Conservation (phyloP, 495 filamentous ascomycete species). For the Diplogelasinospora grovesii region DNA sequence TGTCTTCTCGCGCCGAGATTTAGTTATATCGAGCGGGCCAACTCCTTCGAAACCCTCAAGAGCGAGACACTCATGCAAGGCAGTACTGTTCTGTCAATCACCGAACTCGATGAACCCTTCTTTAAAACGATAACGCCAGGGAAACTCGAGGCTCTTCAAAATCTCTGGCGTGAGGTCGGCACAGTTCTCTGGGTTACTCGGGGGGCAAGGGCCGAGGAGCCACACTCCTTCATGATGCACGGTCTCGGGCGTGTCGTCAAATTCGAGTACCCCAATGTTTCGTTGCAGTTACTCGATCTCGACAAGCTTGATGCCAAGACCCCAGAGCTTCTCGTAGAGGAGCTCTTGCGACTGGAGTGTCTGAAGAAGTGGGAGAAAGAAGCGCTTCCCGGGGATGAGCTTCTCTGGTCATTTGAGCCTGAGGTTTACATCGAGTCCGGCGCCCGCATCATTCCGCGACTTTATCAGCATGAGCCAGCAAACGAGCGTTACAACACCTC, state of each 20-base stretch:
- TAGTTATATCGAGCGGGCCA: no score
- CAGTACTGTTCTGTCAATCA: constrained; percentile 35
- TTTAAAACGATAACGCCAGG: constrained; percentile 29
- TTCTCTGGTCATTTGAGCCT: not conserved
- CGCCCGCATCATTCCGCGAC: constrained; percentile 22
- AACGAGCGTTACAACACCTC: constrained; percentile 38
- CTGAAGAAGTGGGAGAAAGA: not conserved
- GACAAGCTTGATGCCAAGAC: not conserved
- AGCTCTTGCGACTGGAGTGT: not conserved
- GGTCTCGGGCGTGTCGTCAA: constrained; percentile 32
- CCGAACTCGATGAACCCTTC: constrained; percentile 38
- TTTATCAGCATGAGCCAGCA: constrained; percentile 12
- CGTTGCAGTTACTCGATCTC: not conserved
- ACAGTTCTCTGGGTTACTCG: constrained; percentile 20
- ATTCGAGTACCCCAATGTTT: constrained; percentile 11
- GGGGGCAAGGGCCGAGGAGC: constrained; percentile 27
- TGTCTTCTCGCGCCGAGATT: no score
- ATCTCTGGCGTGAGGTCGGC: not conserved
- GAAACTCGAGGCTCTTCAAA: constrained; percentile 12
- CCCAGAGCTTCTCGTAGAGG: not conserved
- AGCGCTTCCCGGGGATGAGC: not conserved
- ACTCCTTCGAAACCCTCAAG: no score
- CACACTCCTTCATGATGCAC: constrained; percentile 32
- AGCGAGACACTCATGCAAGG: no score
- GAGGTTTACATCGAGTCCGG: not conserved